These are phyloP conservation scores for Thelephora aurantiotincta DNA, from an alignment of 768 basidiomycete species.

Conservation along the genomic window DNA sequence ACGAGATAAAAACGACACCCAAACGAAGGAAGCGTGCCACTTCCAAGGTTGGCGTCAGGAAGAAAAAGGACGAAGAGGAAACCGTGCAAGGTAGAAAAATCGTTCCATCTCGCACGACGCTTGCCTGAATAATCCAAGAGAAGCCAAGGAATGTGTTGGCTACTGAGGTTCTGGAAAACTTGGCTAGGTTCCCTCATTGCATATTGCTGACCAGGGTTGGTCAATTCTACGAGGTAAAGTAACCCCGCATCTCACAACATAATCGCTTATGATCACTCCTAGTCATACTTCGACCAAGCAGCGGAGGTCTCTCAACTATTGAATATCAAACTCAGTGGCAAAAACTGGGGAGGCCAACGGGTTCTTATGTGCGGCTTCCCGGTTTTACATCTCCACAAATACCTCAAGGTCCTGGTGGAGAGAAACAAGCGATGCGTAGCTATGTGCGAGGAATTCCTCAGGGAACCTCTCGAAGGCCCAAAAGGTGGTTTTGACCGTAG, in stretches of 20 bases:
- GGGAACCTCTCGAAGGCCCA: slow-evolving; percentile 26
- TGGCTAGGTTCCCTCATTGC: slow-evolving; percentile 72
- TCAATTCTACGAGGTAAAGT: slow-evolving; percentile 83
- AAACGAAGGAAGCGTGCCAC: no score
- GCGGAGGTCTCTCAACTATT: slow-evolving; percentile 60
- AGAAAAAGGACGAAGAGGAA: no score
- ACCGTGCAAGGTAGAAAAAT: no score
- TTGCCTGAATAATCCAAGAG: neutral
- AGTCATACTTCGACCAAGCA: slow-evolving; percentile 96
- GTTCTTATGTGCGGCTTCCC: slow-evolving; percentile 91
- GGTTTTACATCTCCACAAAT: slow-evolving; percentile 66
- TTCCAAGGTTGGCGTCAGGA: no score
- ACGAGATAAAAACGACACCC: no score
- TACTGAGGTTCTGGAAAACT: slow-evolving; percentile 54
- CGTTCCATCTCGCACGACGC: neutral
- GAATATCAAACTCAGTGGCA: slow-evolving; percentile 70
- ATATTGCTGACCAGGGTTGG: slow-evolving; percentile 86
- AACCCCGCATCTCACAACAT: neutral
- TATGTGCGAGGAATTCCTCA: slow-evolving; percentile 84
- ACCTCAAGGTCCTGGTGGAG: slow-evolving; percentile 78
- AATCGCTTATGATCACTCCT: neutral
- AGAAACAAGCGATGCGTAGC: slow-evolving; percentile 78
- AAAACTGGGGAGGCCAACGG: slow-evolving; percentile 54
- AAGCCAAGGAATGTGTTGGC: slow-evolving; percentile 41
- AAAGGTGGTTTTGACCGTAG: slow-evolving; percentile 62